Evolutionary conservation across 202 grass and related monocot genomes (phyloP), one percentile per base, ranked within the genome.

Genomic region (Cymbopogon flexuosus): DNA sequence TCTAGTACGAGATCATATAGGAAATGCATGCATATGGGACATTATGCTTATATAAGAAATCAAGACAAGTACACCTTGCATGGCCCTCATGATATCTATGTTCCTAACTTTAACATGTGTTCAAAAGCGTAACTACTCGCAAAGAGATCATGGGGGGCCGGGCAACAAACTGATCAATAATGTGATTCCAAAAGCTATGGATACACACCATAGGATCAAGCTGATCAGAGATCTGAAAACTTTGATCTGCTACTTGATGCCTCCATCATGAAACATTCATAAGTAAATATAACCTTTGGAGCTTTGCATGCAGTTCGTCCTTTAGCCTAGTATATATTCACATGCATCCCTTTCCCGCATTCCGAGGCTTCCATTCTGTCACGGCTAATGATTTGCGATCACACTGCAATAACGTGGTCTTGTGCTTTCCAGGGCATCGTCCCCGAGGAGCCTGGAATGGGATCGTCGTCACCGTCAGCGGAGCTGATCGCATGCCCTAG

Each of bases 371-470:
- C 88, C 75, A 83, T 80, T 79, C 47, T 70, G 83, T 79, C 79
- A 83, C 13, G 2, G 21, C 77, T 75, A 68, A 89, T 86, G 79
- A 89, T 89, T 89, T 78, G 27, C 73, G 61, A 82, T 82, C 78
- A 78, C 83, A 73, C 10, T 62, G 43, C 57, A 13, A 59, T 66
- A 75, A 80, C 79, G 75, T 73, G 42, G 68, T 79, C 43, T 79
- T 65, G 57, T 84, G 54, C 71, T 88, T 91, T 90, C 83, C 83
- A 95, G 93, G 93, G 89, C 72, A 88, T 92, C 68, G 75, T 89
- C 37, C 85, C 87, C 43, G 87, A 95, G 84, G 87, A 90, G 68
- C 41, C 75, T 4, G 82, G 89, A 13, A 95, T 83, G 79, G 90
- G 90, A 30, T 81, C 93, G 49, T 90, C 93, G 4, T 95, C 89